These are phyloP conservation scores for Penicillium sp. DNA, from an alignment of 2,329 filamentous ascomycete species.

Conservation along the genomic window DNA sequence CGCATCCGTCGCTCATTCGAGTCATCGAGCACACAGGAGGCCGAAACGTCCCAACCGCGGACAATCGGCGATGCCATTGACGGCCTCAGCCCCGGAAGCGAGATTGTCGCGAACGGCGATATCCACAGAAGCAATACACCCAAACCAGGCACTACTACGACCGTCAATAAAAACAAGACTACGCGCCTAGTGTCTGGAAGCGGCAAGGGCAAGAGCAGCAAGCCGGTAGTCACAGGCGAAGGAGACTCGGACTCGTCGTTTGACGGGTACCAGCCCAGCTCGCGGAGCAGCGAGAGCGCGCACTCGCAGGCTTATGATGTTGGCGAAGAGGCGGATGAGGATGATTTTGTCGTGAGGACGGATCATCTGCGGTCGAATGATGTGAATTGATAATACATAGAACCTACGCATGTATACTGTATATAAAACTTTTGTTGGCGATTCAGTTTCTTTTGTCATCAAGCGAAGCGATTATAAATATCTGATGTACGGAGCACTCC, in stretches of 20 bases:
- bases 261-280: conserved; percentile 13
- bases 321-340: conserved; percentile 25
- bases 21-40: conserved; percentile 46
- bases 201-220: conserved; percentile 37
- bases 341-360: conserved; percentile 37
- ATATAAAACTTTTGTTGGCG: neutral
- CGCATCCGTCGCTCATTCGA: conserved; percentile 80
- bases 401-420: neutral
- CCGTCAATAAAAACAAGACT: conserved; percentile 25
- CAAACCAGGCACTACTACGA: neutral
- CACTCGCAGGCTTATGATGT: conserved; percentile 19
- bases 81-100: conserved; percentile 26
- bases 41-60: conserved; percentile 26
- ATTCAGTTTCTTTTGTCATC: too few relatives aligned
- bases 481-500: too few relatives aligned
- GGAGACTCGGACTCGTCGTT: conserved; percentile 30
- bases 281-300: conserved; percentile 11
- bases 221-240: conserved; percentile 28
- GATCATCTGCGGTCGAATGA: conserved; percentile 28
- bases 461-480: too few relatives aligned
- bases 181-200: conserved; percentile 17
- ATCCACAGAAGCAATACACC: conserved; percentile 28
- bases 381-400: conserved; percentile 14
- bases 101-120: conserved; percentile 19
- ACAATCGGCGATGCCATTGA: conserved; percentile 38